Percentiles rank a stretch among this genome's conserved stretches.
Evolutionary conservation across 2,329 filamentous ascomycete species (phyloP).

Genomic region (Talaromyces sp.): DNA sequence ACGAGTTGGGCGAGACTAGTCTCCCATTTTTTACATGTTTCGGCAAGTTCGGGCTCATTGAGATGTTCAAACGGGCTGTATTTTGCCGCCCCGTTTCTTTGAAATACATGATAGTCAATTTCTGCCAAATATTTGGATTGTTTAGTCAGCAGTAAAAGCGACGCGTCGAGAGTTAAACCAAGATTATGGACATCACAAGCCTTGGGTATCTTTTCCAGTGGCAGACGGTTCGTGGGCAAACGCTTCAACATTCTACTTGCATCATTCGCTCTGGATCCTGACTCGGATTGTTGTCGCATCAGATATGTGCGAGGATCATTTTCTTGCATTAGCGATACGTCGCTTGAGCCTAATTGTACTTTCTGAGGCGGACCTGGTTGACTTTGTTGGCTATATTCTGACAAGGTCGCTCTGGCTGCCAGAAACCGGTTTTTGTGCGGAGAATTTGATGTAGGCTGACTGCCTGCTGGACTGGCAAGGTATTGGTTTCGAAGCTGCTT

Average conservation of each 20-base stretch:
- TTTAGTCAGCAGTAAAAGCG: background rate
- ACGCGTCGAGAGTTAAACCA: conserved; percentile 15
- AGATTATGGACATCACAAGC: conserved; percentile 26
- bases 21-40: conserved; percentile 22
- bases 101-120: conserved; percentile 7
- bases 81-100: background rate
- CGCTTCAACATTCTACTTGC: conserved; percentile 19
- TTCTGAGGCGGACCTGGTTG: background rate
- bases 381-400: conserved; percentile 9
- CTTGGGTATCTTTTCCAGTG: conserved; percentile 29
- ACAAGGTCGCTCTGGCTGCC: conserved; percentile 28
- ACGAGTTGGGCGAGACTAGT: conserved; percentile 21
- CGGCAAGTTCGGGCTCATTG: background rate
- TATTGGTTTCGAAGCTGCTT: conserved; percentile 19
- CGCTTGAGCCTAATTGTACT: background rate
- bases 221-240: conserved; percentile 25
- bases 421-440: conserved; percentile 33
- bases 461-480: conserved; percentile 10
- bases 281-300: conserved; percentile 24
- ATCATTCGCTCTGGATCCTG: background rate
- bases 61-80: background rate
- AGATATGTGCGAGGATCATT: conserved; percentile 33
- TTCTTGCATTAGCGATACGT: conserved; percentile 17
- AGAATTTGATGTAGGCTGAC: conserved; percentile 20
- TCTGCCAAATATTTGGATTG: conserved; percentile 1